Evolutionary conservation across 441 rosid species (phyloP).

Genomic region (Eruca vesicaria): DNA sequence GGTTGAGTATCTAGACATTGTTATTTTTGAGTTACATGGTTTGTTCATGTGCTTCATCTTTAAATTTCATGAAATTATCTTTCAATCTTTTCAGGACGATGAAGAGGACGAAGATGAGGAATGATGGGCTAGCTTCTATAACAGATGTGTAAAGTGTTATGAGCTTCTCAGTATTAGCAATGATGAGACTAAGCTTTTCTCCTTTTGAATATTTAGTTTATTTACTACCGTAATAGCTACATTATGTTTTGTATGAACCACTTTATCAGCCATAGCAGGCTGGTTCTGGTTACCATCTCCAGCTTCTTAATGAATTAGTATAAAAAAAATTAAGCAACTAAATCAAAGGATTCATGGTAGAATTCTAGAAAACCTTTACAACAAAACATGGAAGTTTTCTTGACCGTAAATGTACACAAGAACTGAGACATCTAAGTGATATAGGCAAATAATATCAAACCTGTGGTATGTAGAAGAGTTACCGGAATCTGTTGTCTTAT

Average conservation of each 20-base stretch:
- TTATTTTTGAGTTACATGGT: neutral
- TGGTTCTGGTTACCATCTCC: too few species aligned
- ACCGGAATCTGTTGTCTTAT: too few species aligned
- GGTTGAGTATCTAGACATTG: neutral
- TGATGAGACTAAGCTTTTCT: slow-evolving; percentile 21
- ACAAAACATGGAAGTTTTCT: too few species aligned
- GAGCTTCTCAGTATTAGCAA: slow-evolving; percentile 26
- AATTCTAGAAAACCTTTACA: too few species aligned
- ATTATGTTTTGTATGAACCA: slow-evolving; percentile 21
- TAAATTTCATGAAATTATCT: neutral
- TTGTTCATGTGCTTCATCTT: neutral
- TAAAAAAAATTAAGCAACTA: too few species aligned
- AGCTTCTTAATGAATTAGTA: too few species aligned
- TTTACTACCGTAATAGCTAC: slow-evolving; percentile 24
- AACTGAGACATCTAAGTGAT: too few species aligned
- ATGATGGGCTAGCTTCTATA: slow-evolving; percentile 43
- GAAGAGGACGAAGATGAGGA: slow-evolving; percentile 60
- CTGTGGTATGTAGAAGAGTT: too few species aligned
- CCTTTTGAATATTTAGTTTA: slow-evolving; percentile 24
- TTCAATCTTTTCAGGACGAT: slow-evolving; percentile 35
- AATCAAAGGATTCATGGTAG: too few species aligned
- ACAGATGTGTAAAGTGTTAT: slow-evolving; percentile 38
- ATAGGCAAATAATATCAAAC: too few species aligned
- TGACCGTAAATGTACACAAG: too few species aligned
- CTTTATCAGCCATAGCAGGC: slow-evolving; percentile 11